Evolutionary conservation across 371 early-diverging fungal species (phyloP).

Genomic region (Actinomucor elegans): DNA sequence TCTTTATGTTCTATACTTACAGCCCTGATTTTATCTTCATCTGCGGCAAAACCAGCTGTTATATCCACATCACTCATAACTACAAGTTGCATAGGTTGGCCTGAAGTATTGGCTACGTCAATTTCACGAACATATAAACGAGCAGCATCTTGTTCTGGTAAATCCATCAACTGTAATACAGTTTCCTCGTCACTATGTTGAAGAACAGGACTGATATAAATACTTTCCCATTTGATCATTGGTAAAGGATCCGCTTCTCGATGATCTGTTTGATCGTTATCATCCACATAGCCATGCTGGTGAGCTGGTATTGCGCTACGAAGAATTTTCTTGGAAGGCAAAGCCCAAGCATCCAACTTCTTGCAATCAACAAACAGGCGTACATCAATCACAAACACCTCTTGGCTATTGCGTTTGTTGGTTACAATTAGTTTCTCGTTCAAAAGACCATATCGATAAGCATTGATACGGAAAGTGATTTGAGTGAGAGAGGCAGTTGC

Average conservation of each 20-base stretch:
- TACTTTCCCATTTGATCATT: slow-evolving; percentile 53
- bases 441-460: slow-evolving; percentile 61
- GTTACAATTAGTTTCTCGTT: slow-evolving; percentile 61
- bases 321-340: slow-evolving; percentile 22
- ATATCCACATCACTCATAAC: slow-evolving; percentile 57
- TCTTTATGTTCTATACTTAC: slow-evolving; percentile 5
- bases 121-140: slow-evolving; percentile 49
- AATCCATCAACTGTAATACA: slow-evolving; percentile 26
- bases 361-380: slow-evolving; percentile 67
- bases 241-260: slow-evolving; percentile 48
- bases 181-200: slow-evolving; percentile 9
- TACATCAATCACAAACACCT: slow-evolving; percentile 64
- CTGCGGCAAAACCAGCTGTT: slow-evolving; percentile 38
- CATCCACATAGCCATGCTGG: neutral
- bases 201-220: slow-evolving; percentile 50
- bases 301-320: slow-evolving; percentile 7
- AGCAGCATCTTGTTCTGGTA: slow-evolving; percentile 32
- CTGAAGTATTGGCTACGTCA: slow-evolving; percentile 51
- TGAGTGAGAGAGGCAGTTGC: slow-evolving; percentile 41
- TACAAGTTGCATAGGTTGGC: slow-evolving; percentile 54
- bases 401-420: slow-evolving; percentile 73
- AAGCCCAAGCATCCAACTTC: slow-evolving; percentile 33
- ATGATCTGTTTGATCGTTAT: slow-evolving; percentile 33
- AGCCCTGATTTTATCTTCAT: slow-evolving; percentile 28
- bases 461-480: slow-evolving; percentile 61